Evolutionary conservation across 2,329 filamentous ascomycete genomes (phyloP).

Genomic region (Trichoderma oligosporum): DNA sequence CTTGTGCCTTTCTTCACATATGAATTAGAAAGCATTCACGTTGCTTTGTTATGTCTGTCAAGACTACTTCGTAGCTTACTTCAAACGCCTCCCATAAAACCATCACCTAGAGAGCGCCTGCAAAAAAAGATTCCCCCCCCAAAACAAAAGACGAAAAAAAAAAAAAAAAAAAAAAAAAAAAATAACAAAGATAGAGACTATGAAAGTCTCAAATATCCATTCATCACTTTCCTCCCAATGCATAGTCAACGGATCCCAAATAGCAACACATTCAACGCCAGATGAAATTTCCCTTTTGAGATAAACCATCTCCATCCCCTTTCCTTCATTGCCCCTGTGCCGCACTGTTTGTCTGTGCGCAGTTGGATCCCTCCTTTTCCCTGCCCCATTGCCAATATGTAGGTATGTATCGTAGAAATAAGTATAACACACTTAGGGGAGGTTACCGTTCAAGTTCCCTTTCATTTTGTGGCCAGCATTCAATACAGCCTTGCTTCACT

Average conservation of each 20-base stretch:
- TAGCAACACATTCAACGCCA: conserved; percentile 14
- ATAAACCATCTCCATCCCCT: conserved; percentile 8
- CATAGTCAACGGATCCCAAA: neutral
- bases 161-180: neutral
- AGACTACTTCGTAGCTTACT: conserved; percentile 9
- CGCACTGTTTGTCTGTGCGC: neutral
- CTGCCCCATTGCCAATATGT: conserved; percentile 6
- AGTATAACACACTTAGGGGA: conserved; percentile 10
- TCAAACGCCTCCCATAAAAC: conserved; percentile 7
- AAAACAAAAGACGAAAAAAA: neutral
- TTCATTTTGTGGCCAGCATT: neutral
- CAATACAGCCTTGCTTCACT: neutral
- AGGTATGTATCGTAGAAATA: conserved; percentile 16
- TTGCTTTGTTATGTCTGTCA: conserved; percentile 1
- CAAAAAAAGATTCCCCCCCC: neutral
- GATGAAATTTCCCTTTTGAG: neutral
- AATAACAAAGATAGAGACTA: neutral
- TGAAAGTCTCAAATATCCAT: conserved; percentile 7
- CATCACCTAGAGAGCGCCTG: neutral
- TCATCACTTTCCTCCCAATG: conserved; percentile 11
- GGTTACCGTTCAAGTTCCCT: conserved; percentile 1
- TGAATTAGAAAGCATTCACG: neutral
- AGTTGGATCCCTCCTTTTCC: conserved; percentile 11
- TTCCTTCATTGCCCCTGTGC: conserved; percentile 1
- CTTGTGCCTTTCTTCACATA: neutral